These are phyloP conservation scores for Polychaeton citri DNA, from an alignment of 2,329 filamentous ascomycete genomes.

Conservation along the genomic window DNA sequence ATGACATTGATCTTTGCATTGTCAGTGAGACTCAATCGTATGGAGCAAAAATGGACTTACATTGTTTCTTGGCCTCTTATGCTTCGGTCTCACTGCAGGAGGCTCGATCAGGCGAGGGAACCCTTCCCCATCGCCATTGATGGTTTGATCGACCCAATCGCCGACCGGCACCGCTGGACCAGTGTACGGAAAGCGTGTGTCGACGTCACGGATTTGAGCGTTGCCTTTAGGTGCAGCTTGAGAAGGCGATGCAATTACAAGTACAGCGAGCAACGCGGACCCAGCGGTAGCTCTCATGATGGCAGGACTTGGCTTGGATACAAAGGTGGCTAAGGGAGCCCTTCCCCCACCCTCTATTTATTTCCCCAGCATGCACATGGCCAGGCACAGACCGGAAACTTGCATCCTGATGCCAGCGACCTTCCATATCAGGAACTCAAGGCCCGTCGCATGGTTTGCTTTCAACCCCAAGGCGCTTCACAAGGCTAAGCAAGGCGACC, in stretches of 20 bases:
- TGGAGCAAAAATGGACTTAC: neutral
- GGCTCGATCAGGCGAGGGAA: slow-evolving; percentile 37
- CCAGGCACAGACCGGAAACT: neutral
- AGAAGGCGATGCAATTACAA: neutral
- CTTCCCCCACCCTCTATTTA: neutral
- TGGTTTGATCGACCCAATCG: slow-evolving; percentile 37
- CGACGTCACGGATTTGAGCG: slow-evolving; percentile 18
- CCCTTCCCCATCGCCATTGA: slow-evolving; percentile 41
- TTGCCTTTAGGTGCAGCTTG: neutral
- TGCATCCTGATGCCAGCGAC: neutral
- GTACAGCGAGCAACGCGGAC: neutral
- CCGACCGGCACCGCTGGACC: slow-evolving; percentile 36
- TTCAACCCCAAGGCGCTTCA: neutral
- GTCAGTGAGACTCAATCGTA: neutral
- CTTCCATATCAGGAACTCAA: neutral
- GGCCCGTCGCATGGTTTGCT: neutral
- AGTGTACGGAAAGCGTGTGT: slow-evolving; percentile 34
- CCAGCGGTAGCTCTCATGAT: neutral
- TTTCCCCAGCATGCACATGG: neutral
- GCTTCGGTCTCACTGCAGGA: slow-evolving; percentile 35
- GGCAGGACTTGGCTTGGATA: neutral
- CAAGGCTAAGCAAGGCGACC: neutral
- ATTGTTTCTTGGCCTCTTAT: slow-evolving; percentile 35
- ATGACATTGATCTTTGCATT: slow-evolving; percentile 33
- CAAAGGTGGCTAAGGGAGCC: neutral